Evolutionary conservation across 2,329 filamentous ascomycete species (phyloP), one percentile per base, ranked within the genome.

Genomic region (Talaromyces islandicus): DNA sequence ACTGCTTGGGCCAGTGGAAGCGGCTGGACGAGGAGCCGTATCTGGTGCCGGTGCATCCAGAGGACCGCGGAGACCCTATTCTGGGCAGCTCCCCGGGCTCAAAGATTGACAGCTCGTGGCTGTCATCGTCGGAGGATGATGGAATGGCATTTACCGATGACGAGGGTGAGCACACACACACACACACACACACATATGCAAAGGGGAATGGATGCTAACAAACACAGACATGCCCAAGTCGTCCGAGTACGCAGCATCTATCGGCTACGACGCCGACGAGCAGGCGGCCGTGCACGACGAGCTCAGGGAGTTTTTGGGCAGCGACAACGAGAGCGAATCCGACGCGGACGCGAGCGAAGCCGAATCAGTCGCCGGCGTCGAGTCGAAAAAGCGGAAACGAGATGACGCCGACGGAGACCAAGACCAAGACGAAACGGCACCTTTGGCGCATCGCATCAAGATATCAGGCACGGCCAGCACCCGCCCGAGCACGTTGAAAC

Each of bases 1-100:
- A 92, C 66, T 95, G 88, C 59, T 85, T 97, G 64, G 88, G 86
- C 27, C 88, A 89, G 71, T 99, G 94, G 94, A 81, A 84, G 64
- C 87, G 85, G 60, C 79, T 95, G 11, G 87, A 94, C 59, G 92
- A 97, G 72, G 81, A 81, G 2, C 87, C 88, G 0, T 96, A 93
- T 69, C 78, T 89, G n/a, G 82, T 96, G 53, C 81, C 88, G n/a
- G 82, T 92, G 2, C 87, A 91, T 56, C 85, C 88, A 0, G 84
- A 87, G 19, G 88, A 91, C 66, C 80, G 84, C 14, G 75, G 75
- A 4, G 73, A 77, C 55, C 75, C 73, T 14, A 72, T 75, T 14
- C 63, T 66, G 30, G 65, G 63, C 30, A 64, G 59, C 30, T 74
- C 72, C 2, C 72, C 74, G 32, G 72, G 68, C n/a, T 68, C 68